Evolutionary conservation across 169 alveolate species (phyloP), one percentile per base, ranked within the genome.

Genomic region (Plasmodium berghei): DNA sequence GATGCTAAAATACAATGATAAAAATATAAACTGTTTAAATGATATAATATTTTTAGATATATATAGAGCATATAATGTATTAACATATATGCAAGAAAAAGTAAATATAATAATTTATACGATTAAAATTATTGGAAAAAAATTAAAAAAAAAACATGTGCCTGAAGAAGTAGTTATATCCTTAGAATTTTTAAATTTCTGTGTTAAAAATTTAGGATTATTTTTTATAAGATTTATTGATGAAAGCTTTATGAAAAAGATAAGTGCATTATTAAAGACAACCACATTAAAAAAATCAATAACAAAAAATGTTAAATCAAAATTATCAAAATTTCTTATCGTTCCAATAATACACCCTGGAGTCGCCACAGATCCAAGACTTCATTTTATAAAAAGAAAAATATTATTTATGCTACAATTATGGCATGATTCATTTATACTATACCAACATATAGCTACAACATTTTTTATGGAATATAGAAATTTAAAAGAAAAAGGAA

Each of bases 81-180:
- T 86, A 72, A 86, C 86, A n/a, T 86, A 86, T 59, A 86, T 86
- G 91, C 91, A 86, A 71, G 69, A 86, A 42, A 86, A 86, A 52
- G 46, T 86, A 16, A 86, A 54, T 62, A 61, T 86, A 10, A 86
- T 86, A 9, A 86, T 86, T 59, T 86, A 54, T 59, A 87, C 93
- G 18, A 62, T 91, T 20, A 94, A 92, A 74, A 74, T 92, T 24
- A 87, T 86, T 16, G 93, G 93, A 4, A 90, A 94, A 92, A 83
- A 92, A 45, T 87, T 94, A 88, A 72, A 93, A 85, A 75, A 88
- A 55, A 92, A 94, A 48, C 89, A 89, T 49, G 90, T 72, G 24
- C 95, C 96, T 1, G 96, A 94, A 85, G 96, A 94, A 61, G 80
- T 92, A 34, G 92, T 94, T n/a, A 83, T 92, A 18, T 92, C 94